Percentiles rank a stretch among this genome's conserved stretches.
phyloP scores from a whole-genome alignment of 441 rosid species.

The Omphalea diandra region DNA sequence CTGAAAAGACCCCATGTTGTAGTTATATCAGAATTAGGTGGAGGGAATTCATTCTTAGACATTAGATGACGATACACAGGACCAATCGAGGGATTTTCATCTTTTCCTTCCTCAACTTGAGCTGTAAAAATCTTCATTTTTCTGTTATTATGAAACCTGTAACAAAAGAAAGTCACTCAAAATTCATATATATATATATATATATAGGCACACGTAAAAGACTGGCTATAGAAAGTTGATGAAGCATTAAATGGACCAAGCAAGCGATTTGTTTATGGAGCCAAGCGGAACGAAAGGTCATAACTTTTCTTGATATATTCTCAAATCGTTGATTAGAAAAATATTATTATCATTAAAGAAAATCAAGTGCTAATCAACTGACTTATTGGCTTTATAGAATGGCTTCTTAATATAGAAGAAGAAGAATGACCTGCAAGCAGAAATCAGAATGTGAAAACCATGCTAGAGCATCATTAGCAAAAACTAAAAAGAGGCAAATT shows the following conservation, averaged over 20 bases:
- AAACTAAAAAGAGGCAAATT: not conserved
- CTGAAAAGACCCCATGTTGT: conserved; percentile 92
- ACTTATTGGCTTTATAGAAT: no score
- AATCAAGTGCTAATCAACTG: not conserved
- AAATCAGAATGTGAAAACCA: not conserved
- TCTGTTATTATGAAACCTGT: not conserved
- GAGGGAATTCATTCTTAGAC: conserved; percentile 64
- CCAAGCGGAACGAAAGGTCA: not conserved
- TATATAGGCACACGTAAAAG: no score
- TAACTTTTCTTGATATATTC: no score
- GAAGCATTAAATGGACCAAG: not conserved
- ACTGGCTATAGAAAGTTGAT: no score
- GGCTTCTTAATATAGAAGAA: not conserved
- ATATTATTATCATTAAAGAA: no score
- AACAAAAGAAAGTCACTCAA: no score
- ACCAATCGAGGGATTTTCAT: conserved; percentile 78
- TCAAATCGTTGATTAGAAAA: not conserved
- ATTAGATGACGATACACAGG: conserved; percentile 84
- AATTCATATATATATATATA: no score
- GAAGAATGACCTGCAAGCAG: conserved; percentile 5
- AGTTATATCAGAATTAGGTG: conserved; percentile 38
- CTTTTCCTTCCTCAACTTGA: conserved; percentile 71
- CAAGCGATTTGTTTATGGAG: not conserved
- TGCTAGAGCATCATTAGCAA: not conserved
- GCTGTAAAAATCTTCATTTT: conserved; percentile 68